phyloP scores from a whole-genome alignment of 305 asterid genomes.

The Fraxinus ornus region DNA sequence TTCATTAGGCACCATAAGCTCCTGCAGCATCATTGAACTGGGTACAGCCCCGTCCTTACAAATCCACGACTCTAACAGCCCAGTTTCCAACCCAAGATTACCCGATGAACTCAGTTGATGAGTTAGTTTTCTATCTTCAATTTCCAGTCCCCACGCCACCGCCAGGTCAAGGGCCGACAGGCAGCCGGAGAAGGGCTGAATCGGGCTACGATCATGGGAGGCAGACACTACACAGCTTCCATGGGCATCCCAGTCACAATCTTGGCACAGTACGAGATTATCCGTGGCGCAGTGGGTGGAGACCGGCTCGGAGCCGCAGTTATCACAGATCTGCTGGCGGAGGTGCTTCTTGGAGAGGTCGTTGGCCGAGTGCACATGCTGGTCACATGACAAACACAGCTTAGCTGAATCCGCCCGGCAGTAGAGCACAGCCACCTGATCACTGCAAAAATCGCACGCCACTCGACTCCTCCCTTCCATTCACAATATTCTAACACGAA shows the following conservation, averaged over 20 bases:
- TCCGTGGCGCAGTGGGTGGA: constrained; percentile 72
- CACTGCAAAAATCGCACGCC: constrained; percentile 73
- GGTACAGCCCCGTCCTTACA: background rate
- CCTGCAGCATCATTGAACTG: constrained; percentile 43
- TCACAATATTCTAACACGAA: constrained; percentile 19
- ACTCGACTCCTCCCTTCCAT: constrained; percentile 19
- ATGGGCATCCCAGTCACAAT: constrained; percentile 91
- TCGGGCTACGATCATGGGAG: constrained; percentile 61
- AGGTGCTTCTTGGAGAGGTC: constrained; percentile 74
- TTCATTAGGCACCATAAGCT: constrained; percentile 68
- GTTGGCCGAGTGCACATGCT: constrained; percentile 88
- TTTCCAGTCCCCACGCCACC: constrained; percentile 77
- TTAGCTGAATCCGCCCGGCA: constrained; percentile 91
- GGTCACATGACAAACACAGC: constrained; percentile 86
- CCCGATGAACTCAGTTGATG: background rate
- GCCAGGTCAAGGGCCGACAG: constrained; percentile 69
- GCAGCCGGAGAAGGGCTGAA: constrained; percentile 68
- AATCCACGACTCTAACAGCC: background rate
- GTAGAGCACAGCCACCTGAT: constrained; percentile 62
- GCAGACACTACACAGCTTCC: constrained; percentile 55
- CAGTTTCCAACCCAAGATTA: background rate
- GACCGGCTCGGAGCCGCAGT: constrained; percentile 76
- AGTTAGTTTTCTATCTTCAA: constrained; percentile 18
- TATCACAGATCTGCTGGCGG: constrained; percentile 96
- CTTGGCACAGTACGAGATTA: constrained; percentile 78